Conservation (phyloP, 2,329 filamentous ascomycete species). For the Neonectria punicea region DNA sequence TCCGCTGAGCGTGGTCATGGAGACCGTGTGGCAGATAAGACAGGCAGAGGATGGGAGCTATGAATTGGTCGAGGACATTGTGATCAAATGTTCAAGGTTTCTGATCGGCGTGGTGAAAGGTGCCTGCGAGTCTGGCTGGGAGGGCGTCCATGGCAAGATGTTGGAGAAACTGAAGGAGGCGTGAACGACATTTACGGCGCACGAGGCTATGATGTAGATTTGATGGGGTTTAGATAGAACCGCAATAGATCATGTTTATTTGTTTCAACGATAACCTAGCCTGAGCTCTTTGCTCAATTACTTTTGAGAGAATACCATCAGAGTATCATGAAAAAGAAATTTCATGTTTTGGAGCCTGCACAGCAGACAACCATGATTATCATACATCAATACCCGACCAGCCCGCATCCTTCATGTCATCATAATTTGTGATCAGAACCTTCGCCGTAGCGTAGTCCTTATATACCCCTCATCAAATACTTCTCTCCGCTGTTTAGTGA, state of each 20-base stretch:
- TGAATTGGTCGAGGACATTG: constrained; percentile 61
- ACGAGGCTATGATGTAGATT: background rate
- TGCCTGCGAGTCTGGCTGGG: constrained; percentile 63
- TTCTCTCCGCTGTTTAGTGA: constrained; percentile 37
- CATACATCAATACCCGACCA: background rate
- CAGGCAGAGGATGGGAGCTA: constrained; percentile 46
- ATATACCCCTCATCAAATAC: constrained; percentile 15
- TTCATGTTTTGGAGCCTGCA: background rate
- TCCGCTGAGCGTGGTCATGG: constrained; percentile 62
- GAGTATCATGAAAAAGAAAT: constrained; percentile 3
- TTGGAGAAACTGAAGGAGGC: constrained; percentile 48
- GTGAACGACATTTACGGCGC: background rate
- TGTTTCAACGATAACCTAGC: background rate
- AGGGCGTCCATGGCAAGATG: constrained; percentile 62
- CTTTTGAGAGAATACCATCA: background rate
- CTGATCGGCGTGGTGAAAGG: constrained; percentile 60
- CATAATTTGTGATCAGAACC: background rate
- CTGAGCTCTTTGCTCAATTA: background rate
- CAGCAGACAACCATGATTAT: constrained; percentile 7
- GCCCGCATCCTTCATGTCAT: background rate
- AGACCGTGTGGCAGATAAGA: constrained; percentile 61
- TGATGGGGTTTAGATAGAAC: background rate
- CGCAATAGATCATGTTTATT: constrained; percentile 5
- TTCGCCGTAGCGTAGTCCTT: background rate
- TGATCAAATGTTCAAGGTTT: constrained; percentile 62